Percentiles rank a stretch among this genome's conserved stretches.
Evolutionary conservation across 2,329 filamentous ascomycete genomes (phyloP).

Genomic region (Claviceps quebecensis): DNA sequence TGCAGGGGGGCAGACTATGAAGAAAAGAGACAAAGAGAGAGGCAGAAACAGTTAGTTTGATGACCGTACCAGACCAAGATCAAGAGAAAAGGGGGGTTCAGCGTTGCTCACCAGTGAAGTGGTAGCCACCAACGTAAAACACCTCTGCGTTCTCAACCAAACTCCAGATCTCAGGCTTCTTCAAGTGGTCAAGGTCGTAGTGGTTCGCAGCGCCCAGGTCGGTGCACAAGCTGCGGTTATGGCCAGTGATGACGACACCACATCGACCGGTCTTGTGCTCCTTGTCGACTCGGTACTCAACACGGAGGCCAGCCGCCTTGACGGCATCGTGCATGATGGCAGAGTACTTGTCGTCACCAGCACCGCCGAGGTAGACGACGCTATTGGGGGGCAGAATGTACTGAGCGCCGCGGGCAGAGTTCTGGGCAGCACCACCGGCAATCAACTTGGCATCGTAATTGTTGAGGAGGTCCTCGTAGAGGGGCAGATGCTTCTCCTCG

Average conservation of each 20-base stretch:
- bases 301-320: slow-evolving; percentile 74
- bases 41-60: neutral
- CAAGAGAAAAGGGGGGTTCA: neutral
- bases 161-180: slow-evolving; percentile 81
- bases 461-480: slow-evolving; percentile 89
- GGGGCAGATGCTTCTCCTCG: slow-evolving; percentile 72
- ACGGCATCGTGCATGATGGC: slow-evolving; percentile 77
- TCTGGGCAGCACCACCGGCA: slow-evolving; percentile 91
- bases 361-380: slow-evolving; percentile 85
- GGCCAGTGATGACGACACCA: slow-evolving; percentile 90
- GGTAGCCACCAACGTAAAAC: slow-evolving; percentile 92
- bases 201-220: slow-evolving; percentile 93
- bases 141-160: slow-evolving; percentile 77
- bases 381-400: slow-evolving; percentile 86
- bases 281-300: slow-evolving; percentile 88
- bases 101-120: slow-evolving; percentile 54
- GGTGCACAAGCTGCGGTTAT: slow-evolving; percentile 89
- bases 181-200: slow-evolving; percentile 89
- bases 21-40: neutral
- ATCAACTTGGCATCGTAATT: slow-evolving; percentile 91
- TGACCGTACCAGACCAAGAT: neutral
- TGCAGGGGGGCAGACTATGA: slow-evolving; percentile 67
- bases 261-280: slow-evolving; percentile 79
- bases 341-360: slow-evolving; percentile 91
- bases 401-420: slow-evolving; percentile 90